Percentiles rank a stretch among this genome's conserved stretches.
Evolutionary conservation across 345 rosid species (phyloP).

Genomic region (Dipteronia dyeriana): DNA sequence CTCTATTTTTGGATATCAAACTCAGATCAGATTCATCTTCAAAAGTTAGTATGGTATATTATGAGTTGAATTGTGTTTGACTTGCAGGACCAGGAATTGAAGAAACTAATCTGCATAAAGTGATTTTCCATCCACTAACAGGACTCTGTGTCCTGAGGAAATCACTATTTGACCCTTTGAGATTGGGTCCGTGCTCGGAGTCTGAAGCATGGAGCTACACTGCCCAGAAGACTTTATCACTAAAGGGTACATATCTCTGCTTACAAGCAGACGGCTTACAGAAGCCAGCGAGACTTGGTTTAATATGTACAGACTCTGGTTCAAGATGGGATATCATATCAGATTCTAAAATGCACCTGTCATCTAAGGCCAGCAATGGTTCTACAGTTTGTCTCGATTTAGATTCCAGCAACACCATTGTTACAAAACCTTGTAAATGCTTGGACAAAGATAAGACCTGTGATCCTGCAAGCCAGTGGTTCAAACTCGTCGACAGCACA

Average conservation of each 20-base stretch:
- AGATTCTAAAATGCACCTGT: slow-evolving; percentile 80
- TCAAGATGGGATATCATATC: slow-evolving; percentile 72
- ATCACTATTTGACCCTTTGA: slow-evolving; percentile 42
- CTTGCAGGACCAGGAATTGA: slow-evolving; percentile 74
- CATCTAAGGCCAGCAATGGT: slow-evolving; percentile 45
- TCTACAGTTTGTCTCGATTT: slow-evolving; percentile 74
- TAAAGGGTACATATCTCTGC: slow-evolving; percentile 65
- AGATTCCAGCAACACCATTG: slow-evolving; percentile 42
- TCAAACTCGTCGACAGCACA: slow-evolving; percentile 64
- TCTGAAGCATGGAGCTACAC: slow-evolving; percentile 81
- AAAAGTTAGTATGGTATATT: too few species aligned
- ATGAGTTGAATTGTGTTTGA: background rate
- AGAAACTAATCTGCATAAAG: slow-evolving; percentile 49
- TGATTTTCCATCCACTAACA: slow-evolving; percentile 77
- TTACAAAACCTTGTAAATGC: slow-evolving; percentile 57
- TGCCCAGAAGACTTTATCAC: slow-evolving; percentile 37
- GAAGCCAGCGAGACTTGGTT: slow-evolving; percentile 46
- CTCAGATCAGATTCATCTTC: too few species aligned
- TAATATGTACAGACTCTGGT: slow-evolving; percentile 40
- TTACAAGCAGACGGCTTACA: slow-evolving; percentile 47
- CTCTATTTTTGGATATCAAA: too few species aligned
- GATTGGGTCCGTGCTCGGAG: slow-evolving; percentile 66
- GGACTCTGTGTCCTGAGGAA: slow-evolving; percentile 69
- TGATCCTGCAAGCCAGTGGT: slow-evolving; percentile 78
- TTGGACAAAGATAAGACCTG: slow-evolving; percentile 49